phyloP scores from a whole-genome alignment of 2,329 filamentous ascomycete genomes.

The Botryotinia globosa region DNA sequence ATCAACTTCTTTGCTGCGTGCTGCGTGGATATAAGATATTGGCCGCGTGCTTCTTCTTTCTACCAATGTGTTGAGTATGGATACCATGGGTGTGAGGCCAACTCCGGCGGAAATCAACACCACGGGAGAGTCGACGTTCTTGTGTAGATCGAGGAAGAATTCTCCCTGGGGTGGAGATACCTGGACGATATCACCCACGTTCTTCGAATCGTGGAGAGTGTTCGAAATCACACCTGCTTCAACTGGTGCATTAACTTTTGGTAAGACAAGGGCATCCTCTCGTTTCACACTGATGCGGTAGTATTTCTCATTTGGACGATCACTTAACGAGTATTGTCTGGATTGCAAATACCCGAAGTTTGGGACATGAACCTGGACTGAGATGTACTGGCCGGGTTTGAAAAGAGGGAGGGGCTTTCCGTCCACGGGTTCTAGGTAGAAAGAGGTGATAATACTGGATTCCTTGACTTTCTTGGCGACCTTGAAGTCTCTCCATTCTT shows the following conservation, averaged over 20 bases:
- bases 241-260: background rate
- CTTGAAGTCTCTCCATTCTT: slow-evolving; percentile 50
- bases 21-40: slow-evolving; percentile 63
- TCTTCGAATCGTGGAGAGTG: slow-evolving; percentile 48
- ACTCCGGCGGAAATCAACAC: slow-evolving; percentile 68
- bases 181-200: slow-evolving; percentile 51
- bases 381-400: slow-evolving; percentile 72
- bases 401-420: slow-evolving; percentile 56
- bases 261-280: slow-evolving; percentile 41
- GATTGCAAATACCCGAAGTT: slow-evolving; percentile 63
- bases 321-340: slow-evolving; percentile 72
- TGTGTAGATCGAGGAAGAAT: slow-evolving; percentile 57
- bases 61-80: slow-evolving; percentile 58
- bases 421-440: slow-evolving; percentile 68
- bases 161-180: slow-evolving; percentile 56
- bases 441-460: slow-evolving; percentile 60
- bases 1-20: slow-evolving; percentile 48
- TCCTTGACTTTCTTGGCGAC: slow-evolving; percentile 62
- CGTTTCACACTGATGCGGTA: slow-evolving; percentile 76
- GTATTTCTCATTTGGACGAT: slow-evolving; percentile 50
- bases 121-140: slow-evolving; percentile 49
- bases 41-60: slow-evolving; percentile 42
- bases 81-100: slow-evolving; percentile 63
- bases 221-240: slow-evolving; percentile 37
- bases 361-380: slow-evolving; percentile 60